phyloP scores from a whole-genome alignment of 805 yeast species.

The Candida hispaniensis region DNA sequence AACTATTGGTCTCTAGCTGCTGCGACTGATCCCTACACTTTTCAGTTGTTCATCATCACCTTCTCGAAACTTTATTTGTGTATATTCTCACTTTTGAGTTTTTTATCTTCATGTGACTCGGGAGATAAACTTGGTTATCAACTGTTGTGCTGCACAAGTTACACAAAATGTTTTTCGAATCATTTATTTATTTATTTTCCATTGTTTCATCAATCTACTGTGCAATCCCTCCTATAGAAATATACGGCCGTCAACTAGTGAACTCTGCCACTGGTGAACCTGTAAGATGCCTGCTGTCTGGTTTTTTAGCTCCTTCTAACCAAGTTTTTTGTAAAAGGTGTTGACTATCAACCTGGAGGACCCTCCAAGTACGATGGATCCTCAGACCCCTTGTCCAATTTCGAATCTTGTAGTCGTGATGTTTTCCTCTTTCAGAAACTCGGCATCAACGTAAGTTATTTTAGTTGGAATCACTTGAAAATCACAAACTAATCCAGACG shows the following conservation, averaged over 20 bases:
- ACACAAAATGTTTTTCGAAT: no score
- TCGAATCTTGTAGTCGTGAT: conserved; percentile 61
- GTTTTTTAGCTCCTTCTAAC: conserved; percentile 9
- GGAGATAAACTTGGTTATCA: no score
- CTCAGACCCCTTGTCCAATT: conserved; percentile 73
- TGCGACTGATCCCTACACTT: no score
- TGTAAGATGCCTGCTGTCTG: conserved; percentile 11
- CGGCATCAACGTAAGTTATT: conserved; percentile 42
- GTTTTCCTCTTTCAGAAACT: conserved; percentile 50
- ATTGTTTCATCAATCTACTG: no score
- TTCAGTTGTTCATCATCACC: no score
- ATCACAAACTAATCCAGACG: conserved; percentile 31
- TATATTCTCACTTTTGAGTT: no score
- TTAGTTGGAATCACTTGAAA: neutral
- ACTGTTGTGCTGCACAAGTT: no score
- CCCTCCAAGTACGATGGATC: conserved; percentile 46
- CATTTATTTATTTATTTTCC: no score
- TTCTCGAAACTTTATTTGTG: no score
- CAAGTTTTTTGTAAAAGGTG: conserved; percentile 37
- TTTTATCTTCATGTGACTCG: no score
- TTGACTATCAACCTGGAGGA: conserved; percentile 94
- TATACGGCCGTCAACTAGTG: conserved; percentile 13
- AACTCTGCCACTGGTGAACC: conserved; percentile 15
- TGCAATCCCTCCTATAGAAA: conserved; percentile 13
- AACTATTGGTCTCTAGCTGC: no score